Evolutionary conservation across 768 basidiomycete species (phyloP), one percentile per base, ranked within the genome.

Genomic region (Royoungia palumana): DNA sequence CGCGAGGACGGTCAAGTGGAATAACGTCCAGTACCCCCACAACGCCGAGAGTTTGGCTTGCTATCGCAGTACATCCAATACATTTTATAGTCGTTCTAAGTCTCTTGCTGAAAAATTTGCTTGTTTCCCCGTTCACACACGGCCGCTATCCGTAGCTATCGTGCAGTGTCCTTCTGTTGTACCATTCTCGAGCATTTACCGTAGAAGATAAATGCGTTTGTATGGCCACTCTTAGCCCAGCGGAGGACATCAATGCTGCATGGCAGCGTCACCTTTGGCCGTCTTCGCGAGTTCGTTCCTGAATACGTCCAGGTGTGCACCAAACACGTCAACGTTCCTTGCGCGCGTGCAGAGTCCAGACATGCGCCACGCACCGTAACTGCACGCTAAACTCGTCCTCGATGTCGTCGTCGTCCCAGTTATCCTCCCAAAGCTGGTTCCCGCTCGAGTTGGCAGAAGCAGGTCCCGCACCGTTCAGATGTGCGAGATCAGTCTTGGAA

Each of bases 371-470:
- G 58, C 64, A 94, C 96, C 96, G 82, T 58, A 99, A 73, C 70
- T 96, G 93, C 44, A 89, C 84, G 60, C 91, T 94, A 65, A 99
- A 99, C 57, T 96, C 93, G 59, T 97, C 94, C 66, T 95, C 95
- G 53, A 96, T 85, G 70, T 98, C 95, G 71, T 99, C 96, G 60
- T 99, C 96, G 62, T 99, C 96, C 96, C 96, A 99, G 66, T 97
- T 97, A 59, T 98, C 96, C 74, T 99, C 96, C 96, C 96, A 99
- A 11, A 99, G 74, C 62, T 93, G 90, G 68, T 96, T 85, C 16
- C 89, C 88, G 35, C 85, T 85, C 28, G 86, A 86, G 59, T 83
- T 85, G 4, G 85, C 89, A 12, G 76, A 82, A 4, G 87, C 87
- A 3, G 87, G 85, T 5, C 83, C 80, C 3, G 82, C 77, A 17